These are phyloP conservation scores for Chrysosporium keratinophilum DNA, from an alignment of 2,329 filamentous ascomycete genomes.

Conservation along the genomic window DNA sequence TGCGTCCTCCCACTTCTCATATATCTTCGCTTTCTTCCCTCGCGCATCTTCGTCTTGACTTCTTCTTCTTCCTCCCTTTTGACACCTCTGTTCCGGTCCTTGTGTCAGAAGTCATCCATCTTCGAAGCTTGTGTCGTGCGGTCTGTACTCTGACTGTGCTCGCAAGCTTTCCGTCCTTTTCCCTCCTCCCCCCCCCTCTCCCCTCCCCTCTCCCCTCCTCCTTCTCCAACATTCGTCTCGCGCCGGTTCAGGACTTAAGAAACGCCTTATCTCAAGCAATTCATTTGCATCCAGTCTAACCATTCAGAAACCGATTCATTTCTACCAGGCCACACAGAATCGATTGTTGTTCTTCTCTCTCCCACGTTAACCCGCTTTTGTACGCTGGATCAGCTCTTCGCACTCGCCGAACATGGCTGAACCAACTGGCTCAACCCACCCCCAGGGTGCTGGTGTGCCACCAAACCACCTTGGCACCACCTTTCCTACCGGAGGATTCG, in stretches of 20 bases:
- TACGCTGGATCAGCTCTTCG: slow-evolving; percentile 6
- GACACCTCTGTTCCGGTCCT: slow-evolving; percentile 9
- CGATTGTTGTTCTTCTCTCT: neutral
- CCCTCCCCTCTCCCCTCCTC: slow-evolving; percentile 1
- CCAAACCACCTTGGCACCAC: slow-evolving; percentile 21
- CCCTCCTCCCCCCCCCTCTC: slow-evolving; percentile 5
- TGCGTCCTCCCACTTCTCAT: slow-evolving; percentile 11
- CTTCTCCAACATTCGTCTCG: slow-evolving; percentile 9
- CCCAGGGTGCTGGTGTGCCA: slow-evolving; percentile 16
- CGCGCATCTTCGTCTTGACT: slow-evolving; percentile 6
- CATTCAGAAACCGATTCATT: neutral
- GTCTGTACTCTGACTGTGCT: slow-evolving; percentile 11
- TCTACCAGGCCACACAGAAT: neutral
- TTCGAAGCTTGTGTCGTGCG: slow-evolving; percentile 1
- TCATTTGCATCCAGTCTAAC: neutral
- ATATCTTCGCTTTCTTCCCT: slow-evolving; percentile 13
- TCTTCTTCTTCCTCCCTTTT: slow-evolving; percentile 13
- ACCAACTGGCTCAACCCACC: slow-evolving; percentile 15
- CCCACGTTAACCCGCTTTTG: neutral
- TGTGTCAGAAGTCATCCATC: slow-evolving; percentile 6
- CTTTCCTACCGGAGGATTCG: slow-evolving; percentile 19
- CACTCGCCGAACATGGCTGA: slow-evolving; percentile 13
- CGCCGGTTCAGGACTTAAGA: slow-evolving; percentile 12
- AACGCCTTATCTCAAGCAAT: neutral
- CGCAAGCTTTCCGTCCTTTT: slow-evolving; percentile 1